These are phyloP conservation scores for Ophiostoma sp. DNA, from an alignment of 2,329 filamentous ascomycete genomes.

Conservation along the genomic window DNA sequence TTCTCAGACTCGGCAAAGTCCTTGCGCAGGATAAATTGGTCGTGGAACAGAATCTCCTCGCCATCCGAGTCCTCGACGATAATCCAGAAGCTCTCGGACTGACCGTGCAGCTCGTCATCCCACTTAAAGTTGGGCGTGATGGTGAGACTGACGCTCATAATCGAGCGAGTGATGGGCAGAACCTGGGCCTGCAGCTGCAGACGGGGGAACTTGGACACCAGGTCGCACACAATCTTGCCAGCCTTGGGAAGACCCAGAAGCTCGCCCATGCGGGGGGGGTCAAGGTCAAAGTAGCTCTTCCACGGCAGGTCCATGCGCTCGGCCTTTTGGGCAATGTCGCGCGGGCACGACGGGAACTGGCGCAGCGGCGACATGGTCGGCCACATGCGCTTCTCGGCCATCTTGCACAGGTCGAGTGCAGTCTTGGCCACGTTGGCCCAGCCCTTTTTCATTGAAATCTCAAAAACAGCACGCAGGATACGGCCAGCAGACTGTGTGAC, in stretches of 20 bases:
- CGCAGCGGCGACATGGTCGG: constrained; percentile 94
- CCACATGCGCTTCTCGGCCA: constrained; percentile 99
- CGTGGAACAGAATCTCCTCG: constrained; percentile 90
- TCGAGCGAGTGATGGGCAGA: constrained; percentile 88
- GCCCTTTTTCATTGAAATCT: constrained; percentile 94
- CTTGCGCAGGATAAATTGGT: constrained; percentile 85
- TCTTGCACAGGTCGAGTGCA: constrained; percentile 92
- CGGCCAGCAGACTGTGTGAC: constrained; percentile 96
- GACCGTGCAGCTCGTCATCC: constrained; percentile 84
- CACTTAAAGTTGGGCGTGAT: constrained; percentile 94
- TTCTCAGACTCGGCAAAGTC: constrained; percentile 80
- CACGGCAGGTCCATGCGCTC: constrained; percentile 93
- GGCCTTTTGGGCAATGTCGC: constrained; percentile 83
- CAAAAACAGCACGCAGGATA: constrained; percentile 91
- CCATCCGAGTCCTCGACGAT: constrained; percentile 96
- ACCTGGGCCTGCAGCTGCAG: constrained; percentile 90
- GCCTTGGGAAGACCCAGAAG: constrained; percentile 81
- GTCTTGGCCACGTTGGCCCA: constrained; percentile 92
- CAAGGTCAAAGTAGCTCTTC: constrained; percentile 90
- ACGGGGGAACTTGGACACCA: constrained; percentile 89
- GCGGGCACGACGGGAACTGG: constrained; percentile 77
- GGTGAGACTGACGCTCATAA: constrained; percentile 83
- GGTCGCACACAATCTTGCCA: constrained; percentile 74
- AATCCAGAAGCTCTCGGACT: constrained; percentile 92
- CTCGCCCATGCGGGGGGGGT: constrained; percentile 94